Evolutionary conservation across 202 grass and related monocot species (phyloP), one percentile per base, ranked within the genome.

Genomic region (Digitaria exilis): DNA sequence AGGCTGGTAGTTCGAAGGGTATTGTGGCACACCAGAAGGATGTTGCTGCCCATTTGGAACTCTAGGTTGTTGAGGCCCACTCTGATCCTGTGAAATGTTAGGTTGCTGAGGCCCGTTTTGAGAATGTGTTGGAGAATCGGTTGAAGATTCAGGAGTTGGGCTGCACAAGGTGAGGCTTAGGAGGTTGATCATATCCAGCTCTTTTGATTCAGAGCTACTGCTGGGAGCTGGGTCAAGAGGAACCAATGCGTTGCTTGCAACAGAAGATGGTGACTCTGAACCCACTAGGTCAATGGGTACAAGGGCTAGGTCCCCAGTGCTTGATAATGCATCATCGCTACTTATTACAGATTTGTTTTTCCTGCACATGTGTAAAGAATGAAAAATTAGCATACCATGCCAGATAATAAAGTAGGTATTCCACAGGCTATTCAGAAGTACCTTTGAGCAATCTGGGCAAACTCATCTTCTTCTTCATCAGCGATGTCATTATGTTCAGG

Each of bases 101-200:
- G 84, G 88, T 78, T 79, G 73, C 49, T 86, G 59, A 67, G 2
- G 44, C 29, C 21, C 84, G 73, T 90, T 86, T 75, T 82, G 79
- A 75, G 21, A 21, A 1, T 50, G 15, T 44, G 58, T 45, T 74
- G 84, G 57, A 70, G 82, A 78, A 85, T 78, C 44, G 26, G 82
- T 74, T 29, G 80, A 75, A 61, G 73, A 71, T 79, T 83, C 84
- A 39, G 86, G 64, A 24, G 69, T 68, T 60, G 92, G 86, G 31
- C 80, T 88, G 81, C 75, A 92, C 60, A 98, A 89, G 45, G 92
- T 86, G 77, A 98, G 90, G 68, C 87, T 92, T 79, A 98, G 77
- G 69, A 98, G 90, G 77, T 95, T 80, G 17, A 95, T 92, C 89
- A 98, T 87, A 82, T 92, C 92, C 70, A 88, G 80, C 45, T 88